phyloP scores from a whole-genome alignment of 305 asterid species.

The Ajuga reptans region DNA sequence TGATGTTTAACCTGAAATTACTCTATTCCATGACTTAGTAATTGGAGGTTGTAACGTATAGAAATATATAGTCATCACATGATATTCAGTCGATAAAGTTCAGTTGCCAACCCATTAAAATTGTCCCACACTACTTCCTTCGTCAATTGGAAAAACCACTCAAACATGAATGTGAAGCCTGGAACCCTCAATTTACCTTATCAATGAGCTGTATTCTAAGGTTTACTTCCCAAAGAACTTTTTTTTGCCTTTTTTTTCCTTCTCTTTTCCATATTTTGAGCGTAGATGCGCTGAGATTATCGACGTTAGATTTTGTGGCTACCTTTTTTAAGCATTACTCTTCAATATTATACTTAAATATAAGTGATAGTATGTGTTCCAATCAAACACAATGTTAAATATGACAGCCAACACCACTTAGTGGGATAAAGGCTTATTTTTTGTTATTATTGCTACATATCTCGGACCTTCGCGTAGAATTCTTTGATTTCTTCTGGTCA shows the following conservation, averaged over 20 bases:
- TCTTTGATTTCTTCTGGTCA: not conserved
- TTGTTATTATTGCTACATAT: not conserved
- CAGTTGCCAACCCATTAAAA: not conserved
- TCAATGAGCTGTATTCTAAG: not conserved
- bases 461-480: not conserved
- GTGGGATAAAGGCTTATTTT: too few relatives aligned
- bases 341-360: not conserved
- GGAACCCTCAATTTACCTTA: not conserved
- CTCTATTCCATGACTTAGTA: too few relatives aligned
- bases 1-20: too few relatives aligned
- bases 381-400: too few relatives aligned
- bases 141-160: not conserved
- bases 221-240: not conserved
- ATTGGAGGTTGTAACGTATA: too few relatives aligned
- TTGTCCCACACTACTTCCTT: constrained; percentile 8
- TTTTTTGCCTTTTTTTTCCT: not conserved
- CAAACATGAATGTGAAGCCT: not conserved
- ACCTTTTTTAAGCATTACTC: not conserved
- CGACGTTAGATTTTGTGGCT: not conserved
- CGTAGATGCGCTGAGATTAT: not conserved
- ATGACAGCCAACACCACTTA: not conserved
- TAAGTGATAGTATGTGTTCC: too few relatives aligned
- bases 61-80: too few relatives aligned
- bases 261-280: not conserved
- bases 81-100: too few relatives aligned